Evolutionary conservation across 768 basidiomycete genomes (phyloP), one percentile per base, ranked within the genome.

Genomic region (Mycena haematopus): DNA sequence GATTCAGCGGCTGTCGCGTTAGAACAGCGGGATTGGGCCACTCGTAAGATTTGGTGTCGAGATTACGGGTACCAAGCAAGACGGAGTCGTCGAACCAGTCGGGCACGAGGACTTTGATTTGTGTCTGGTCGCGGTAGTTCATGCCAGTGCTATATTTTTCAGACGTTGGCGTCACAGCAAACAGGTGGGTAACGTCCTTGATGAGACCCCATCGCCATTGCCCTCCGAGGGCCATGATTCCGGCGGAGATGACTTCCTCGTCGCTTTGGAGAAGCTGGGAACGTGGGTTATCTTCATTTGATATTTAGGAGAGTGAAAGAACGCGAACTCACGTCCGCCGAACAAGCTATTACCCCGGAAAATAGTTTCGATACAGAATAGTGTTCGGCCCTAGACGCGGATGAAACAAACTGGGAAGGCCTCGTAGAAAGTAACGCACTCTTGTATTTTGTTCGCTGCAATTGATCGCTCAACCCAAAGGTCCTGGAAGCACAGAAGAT

Each of bases 71-170:
- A 1, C 86, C 86, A n/a, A 92, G 76, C 13, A 83, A 78, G 35
- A 91, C 82, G 4, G 82, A 81, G 66, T 95, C 92, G 69, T 95
- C 92, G 62, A 95, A 95, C 95, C 95, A 97, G 65, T 95, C 90
- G 0, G 95, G 95, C 0, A 93, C 80, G n/a, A 97, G 69, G 10
- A 94, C 78, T 53, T 81, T 84, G 70, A 95, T 82, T 17, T 79
- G 74, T 0, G 86, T 86, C 51, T 82, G 76, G 10, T 83, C 73
- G 27, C 60, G 82, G 73, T 84, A 88, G 65, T 88, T 84, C 67
- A 89, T 76, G 10, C 82, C 83, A 2, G 79, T 81, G 19, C 70
- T 65, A 56, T 84, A 86, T 72, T 87, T 88, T n/a, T 78, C 73
- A 4, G 85, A 85, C 2, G 77, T 77, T 56, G 78, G 62, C 49